Base-by-base conservation (phyloP, 163 green algal genomes). In the Chlamydomonas reinhardtii region DNA sequence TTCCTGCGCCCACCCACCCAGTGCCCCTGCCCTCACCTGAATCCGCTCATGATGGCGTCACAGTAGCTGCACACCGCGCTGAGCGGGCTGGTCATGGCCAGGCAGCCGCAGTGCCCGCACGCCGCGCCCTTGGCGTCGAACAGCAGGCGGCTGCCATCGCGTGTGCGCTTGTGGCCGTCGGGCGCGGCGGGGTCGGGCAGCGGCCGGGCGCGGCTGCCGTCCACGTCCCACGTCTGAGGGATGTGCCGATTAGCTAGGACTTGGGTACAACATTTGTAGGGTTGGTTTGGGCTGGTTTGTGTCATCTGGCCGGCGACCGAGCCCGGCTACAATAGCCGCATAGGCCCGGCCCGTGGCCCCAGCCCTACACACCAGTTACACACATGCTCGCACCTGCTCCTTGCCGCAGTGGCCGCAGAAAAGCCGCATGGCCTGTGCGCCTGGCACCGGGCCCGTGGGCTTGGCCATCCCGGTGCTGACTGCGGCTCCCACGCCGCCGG, bases 401-500 rank as follows among this genome's bases (percentile, higher is more conserved):
- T 79, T 86, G 80, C 80, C 80, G 56, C 80, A 86, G 34, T 86
- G 69, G 25, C 80, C 80, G 56, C 80, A 86, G 69, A 86, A 86
- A 2, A 86, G 80, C 25, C 80, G 69, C 37, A 86, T 54, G 22
- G 15, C 17, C 16, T 31, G 16, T 0, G 80, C 70, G 16, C 69
- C 80, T 0, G 24, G 22, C 80, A 86, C 68, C 29, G 80, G 80
- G 22, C 15, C 56, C 9, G 20, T 69, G 70, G 48, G 48, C 48
- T 56, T 56, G 48, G 9, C 48, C 48, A 17, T 14, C 11, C 48
- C 48, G 48, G 48, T 14, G 48, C 48, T 14, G 48, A 17, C 48
- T 22, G 48, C 48, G 12, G 48, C 6, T 8, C 39, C 39, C 39
- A 48, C 39, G 39, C 39, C 8, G 48, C 48, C 48, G 11, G 11